Conservation (phyloP, 1,139 yeast species). For the Yamadazyma sp. region DNA sequence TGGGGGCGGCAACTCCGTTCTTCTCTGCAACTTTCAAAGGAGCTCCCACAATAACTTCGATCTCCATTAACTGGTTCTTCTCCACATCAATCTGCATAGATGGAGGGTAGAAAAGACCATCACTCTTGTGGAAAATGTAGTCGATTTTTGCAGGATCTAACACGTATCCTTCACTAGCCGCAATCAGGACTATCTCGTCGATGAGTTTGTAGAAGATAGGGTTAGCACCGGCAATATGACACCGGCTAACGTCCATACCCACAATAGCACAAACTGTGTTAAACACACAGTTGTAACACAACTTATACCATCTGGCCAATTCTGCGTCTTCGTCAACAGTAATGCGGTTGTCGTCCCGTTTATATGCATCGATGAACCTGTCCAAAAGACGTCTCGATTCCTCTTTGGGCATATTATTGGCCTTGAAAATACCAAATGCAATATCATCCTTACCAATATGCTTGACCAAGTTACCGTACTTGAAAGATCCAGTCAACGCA, state of each 20-base stretch:
- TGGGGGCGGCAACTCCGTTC: constrained; percentile 59
- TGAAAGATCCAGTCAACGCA: constrained; percentile 65
- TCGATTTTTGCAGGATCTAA: constrained; percentile 47
- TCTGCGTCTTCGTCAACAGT: constrained; percentile 49
- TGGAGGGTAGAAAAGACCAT: constrained; percentile 65
- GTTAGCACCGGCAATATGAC: constrained; percentile 55
- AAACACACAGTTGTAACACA: constrained; percentile 66
- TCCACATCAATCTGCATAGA: constrained; percentile 74
- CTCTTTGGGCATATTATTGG: constrained; percentile 12
- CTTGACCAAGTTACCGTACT: constrained; percentile 49
- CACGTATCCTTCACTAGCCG: constrained; percentile 60
- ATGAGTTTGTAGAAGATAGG: constrained; percentile 61
- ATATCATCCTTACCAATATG: constrained; percentile 56
- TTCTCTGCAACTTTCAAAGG: constrained; percentile 61
- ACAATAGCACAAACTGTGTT: constrained; percentile 62
- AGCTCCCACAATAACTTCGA: constrained; percentile 71
- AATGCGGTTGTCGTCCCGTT: constrained; percentile 35
- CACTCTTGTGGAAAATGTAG: constrained; percentile 56
- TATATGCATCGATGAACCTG: constrained; percentile 52
- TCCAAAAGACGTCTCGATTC: constrained; percentile 27
- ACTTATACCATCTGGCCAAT: constrained; percentile 67
- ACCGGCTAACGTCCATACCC: constrained; percentile 54
- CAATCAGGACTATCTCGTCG: constrained; percentile 62
- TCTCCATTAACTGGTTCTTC: constrained; percentile 68
- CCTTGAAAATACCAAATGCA: constrained; percentile 54